These are phyloP conservation scores for Xerocomellus chrysenteron DNA, from an alignment of 768 basidiomycete species.

Conservation along the genomic window DNA sequence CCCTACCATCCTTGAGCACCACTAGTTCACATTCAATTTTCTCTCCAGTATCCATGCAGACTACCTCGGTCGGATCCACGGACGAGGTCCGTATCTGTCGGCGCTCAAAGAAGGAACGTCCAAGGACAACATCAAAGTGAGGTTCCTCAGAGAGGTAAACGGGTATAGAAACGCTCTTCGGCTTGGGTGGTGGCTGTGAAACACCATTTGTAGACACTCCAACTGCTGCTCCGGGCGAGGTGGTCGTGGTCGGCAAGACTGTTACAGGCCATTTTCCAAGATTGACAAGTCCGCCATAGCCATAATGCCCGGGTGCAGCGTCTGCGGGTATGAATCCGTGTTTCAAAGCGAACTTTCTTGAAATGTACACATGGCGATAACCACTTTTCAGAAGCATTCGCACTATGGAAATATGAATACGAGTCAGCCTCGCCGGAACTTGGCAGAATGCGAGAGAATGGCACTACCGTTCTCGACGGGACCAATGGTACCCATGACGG, in stretches of 20 bases:
- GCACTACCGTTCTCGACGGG: slow-evolving; percentile 72
- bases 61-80: slow-evolving; percentile 84
- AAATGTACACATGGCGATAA: slow-evolving; percentile 93
- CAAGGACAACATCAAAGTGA: slow-evolving; percentile 94
- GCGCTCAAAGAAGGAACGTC: slow-evolving; percentile 80
- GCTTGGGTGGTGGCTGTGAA: slow-evolving; percentile 16
- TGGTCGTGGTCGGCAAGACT: slow-evolving; percentile 35
- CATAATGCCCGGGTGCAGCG: slow-evolving; percentile 86
- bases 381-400: slow-evolving; percentile 93
- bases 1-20: slow-evolving; percentile 86
- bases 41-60: slow-evolving; percentile 91
- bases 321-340: slow-evolving; percentile 87
- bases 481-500: slow-evolving; percentile 87
- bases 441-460: slow-evolving; percentile 15
- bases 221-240: background rate
- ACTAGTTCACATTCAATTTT: slow-evolving; percentile 90
- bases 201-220: background rate
- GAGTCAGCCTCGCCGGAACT: background rate
- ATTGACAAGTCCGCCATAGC: slow-evolving; percentile 87
- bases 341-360: slow-evolving; percentile 84
- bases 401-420: slow-evolving; percentile 42
- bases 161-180: slow-evolving; percentile 46
- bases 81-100: slow-evolving; percentile 80
- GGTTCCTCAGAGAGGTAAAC: slow-evolving; percentile 94
- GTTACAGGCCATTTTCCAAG: slow-evolving; percentile 89